Conservation (phyloP, 164 flowering plant species). For the Piper longum region DNA sequence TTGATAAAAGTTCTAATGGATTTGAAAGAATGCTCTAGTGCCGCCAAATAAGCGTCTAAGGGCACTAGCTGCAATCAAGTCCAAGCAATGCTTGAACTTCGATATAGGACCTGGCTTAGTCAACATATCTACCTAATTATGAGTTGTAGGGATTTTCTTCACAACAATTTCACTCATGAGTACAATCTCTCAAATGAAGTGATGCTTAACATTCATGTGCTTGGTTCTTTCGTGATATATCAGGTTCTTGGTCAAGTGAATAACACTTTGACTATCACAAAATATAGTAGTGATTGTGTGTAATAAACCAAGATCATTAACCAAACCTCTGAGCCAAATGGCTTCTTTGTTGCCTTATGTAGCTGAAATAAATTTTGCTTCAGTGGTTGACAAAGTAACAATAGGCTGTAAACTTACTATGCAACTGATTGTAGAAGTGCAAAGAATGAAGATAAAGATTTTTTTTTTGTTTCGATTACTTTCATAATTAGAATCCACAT, state of each 20-base stretch:
- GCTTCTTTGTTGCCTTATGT: background rate
- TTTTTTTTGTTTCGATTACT: background rate
- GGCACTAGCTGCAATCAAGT: too few relatives aligned
- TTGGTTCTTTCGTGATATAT: background rate
- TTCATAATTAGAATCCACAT: background rate
- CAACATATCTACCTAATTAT: too few relatives aligned
- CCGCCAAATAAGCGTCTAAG: too few relatives aligned
- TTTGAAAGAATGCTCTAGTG: too few relatives aligned
- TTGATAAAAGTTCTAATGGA: too few relatives aligned
- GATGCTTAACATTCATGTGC: background rate
- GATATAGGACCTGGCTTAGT: too few relatives aligned
- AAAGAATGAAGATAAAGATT: too few relatives aligned
- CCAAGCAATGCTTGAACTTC: too few relatives aligned
- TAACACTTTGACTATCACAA: background rate
- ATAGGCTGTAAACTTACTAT: background rate
- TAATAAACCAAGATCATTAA: too few relatives aligned
- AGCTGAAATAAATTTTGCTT: too few relatives aligned
- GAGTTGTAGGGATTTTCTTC: too few relatives aligned
- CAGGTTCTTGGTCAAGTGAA: background rate
- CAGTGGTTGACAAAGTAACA: background rate
- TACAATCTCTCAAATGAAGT: background rate
- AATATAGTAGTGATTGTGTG: background rate
- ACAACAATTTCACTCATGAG: background rate
- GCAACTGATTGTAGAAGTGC: background rate
- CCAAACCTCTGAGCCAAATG: background rate